phyloP scores from a whole-genome alignment of 2,329 filamentous ascomycete species.

The Bisporella sp. region DNA sequence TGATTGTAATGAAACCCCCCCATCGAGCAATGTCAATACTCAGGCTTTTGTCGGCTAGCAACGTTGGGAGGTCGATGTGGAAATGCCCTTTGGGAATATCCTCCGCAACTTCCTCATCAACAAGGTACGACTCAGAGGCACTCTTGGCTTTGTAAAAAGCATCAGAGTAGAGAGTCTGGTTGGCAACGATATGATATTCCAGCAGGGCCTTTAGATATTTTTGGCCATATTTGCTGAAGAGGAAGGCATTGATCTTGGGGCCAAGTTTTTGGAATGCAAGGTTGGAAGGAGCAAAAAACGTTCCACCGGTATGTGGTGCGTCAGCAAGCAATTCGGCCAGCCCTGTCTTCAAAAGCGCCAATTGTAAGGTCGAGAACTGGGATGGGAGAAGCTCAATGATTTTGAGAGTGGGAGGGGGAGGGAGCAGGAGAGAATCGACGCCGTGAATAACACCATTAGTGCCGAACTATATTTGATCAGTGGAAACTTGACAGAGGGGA shows the following conservation, averaged over 20 bases:
- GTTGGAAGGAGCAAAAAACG: conserved; percentile 78
- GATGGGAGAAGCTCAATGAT: conserved; percentile 60
- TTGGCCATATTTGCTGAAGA: conserved; percentile 71
- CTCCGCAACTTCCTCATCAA: conserved; percentile 17
- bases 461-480: conserved; percentile 41
- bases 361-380: conserved; percentile 71
- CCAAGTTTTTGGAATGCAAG: conserved; percentile 72
- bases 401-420: conserved; percentile 58
- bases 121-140: conserved; percentile 9
- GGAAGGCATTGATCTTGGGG: conserved; percentile 67
- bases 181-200: conserved; percentile 69
- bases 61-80: conserved; percentile 66
- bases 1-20: conserved; percentile 62
- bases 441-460: conserved; percentile 79
- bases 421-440: conserved; percentile 67
- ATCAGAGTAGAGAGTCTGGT: conserved; percentile 77
- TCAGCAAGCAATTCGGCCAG: conserved; percentile 55
- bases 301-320: conserved; percentile 53
- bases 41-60: conserved; percentile 59
- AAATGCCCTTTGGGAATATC: conserved; percentile 32
- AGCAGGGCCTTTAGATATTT: conserved; percentile 73
- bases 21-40: conserved; percentile 64
- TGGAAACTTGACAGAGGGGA: neutral
- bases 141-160: conserved; percentile 56
- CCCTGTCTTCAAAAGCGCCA: conserved; percentile 69